These are phyloP conservation scores for Ustilaginoidea virens DNA, from an alignment of 2,329 filamentous ascomycete genomes.

Conservation along the genomic window DNA sequence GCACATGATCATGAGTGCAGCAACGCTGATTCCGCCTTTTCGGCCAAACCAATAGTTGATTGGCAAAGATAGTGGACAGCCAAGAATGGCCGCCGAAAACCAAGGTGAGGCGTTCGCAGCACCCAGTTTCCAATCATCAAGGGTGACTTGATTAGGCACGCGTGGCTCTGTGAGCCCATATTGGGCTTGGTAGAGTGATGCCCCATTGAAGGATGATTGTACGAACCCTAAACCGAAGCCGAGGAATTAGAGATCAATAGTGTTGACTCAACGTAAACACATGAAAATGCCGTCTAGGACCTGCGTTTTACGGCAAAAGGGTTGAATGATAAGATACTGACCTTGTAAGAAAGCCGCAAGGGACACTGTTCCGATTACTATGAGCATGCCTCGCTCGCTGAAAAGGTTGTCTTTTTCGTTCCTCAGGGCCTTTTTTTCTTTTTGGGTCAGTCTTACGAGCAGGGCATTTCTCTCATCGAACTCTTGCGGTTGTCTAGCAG, in stretches of 20 bases:
- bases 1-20: constrained; percentile 22
- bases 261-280: not conserved
- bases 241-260: not conserved
- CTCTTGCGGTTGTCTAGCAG: constrained; percentile 13
- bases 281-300: no score
- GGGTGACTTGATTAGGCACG: constrained; percentile 1
- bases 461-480: constrained; percentile 9
- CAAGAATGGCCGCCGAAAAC: constrained; percentile 21
- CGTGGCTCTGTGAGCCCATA: constrained; percentile 8
- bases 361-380: constrained; percentile 26
- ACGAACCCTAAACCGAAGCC: constrained; percentile 21
- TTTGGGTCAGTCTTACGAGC: constrained; percentile 15
- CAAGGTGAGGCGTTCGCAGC: constrained; percentile 24
- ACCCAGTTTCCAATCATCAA: constrained; percentile 22
- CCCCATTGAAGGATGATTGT: constrained; percentile 27
- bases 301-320: no score
- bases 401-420: constrained; percentile 23
- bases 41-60: constrained; percentile 25
- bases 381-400: constrained; percentile 22
- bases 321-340: constrained; percentile 3
- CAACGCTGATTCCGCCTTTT: constrained; percentile 22
- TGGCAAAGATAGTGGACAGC: constrained; percentile 23
- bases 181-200: constrained; percentile 16
- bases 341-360: constrained; percentile 26
- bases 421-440: constrained; percentile 22